Evolutionary conservation across 2,329 filamentous ascomycete species (phyloP).

Genomic region (Arthrobotrys sphaeroides): DNA sequence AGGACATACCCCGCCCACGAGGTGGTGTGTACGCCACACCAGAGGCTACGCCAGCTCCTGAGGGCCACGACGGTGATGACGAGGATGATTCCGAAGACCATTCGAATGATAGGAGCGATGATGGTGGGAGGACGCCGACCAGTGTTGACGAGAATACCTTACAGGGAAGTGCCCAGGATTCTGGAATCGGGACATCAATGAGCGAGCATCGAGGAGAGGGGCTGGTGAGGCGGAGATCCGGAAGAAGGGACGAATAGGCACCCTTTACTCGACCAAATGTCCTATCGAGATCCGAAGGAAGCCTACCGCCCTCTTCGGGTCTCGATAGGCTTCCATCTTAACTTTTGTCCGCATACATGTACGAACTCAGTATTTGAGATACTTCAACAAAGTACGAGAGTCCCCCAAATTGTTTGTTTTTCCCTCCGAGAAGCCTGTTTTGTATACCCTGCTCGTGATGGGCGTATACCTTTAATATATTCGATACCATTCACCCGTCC

Average conservation of each 20-base stretch:
- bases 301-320: too few relatives aligned
- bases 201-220: slow-evolving; percentile 42
- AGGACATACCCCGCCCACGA: slow-evolving; percentile 50
- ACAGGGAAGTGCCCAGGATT: slow-evolving; percentile 50
- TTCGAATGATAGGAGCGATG: slow-evolving; percentile 40
- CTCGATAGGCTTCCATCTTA: not conserved
- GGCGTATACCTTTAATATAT: slow-evolving; percentile 37
- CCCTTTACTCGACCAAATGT: not conserved
- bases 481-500: slow-evolving; percentile 22
- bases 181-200: slow-evolving; percentile 50
- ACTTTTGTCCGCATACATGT: too few relatives aligned
- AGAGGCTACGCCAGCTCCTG: slow-evolving; percentile 44
- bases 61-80: slow-evolving; percentile 43
- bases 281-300: not conserved
- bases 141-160: slow-evolving; percentile 43
- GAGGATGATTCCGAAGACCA: slow-evolving; percentile 42
- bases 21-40: slow-evolving; percentile 49
- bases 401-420: slow-evolving; percentile 14
- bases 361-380: slow-evolving; percentile 26
- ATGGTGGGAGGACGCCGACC: slow-evolving; percentile 48
- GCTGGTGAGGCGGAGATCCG: slow-evolving; percentile 38
- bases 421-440: slow-evolving; percentile 24
- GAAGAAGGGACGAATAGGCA: slow-evolving; percentile 36
- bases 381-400: not conserved
- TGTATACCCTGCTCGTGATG: not conserved